A percentile compares a stretch with the other conserved stretches of the same genome.
Evolutionary conservation across 2,329 filamentous ascomycete species (phyloP).

Genomic region (Epichloe amarillans): DNA sequence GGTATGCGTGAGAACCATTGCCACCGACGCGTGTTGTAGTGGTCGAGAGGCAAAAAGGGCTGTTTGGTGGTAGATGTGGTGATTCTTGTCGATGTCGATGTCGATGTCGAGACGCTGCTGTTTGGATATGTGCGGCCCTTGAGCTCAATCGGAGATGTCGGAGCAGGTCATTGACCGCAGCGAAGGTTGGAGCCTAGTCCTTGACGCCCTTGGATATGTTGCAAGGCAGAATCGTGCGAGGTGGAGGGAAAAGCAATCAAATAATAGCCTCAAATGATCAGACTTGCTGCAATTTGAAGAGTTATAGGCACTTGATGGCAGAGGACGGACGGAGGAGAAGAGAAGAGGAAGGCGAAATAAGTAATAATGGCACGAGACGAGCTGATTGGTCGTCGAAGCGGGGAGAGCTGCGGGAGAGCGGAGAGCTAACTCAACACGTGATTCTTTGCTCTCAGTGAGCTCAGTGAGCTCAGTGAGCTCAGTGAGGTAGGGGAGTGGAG

Average conservation of each 20-base stretch:
- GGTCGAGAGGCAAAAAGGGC: not conserved
- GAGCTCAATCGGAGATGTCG: slow-evolving; percentile 13
- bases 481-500: not conserved
- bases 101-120: slow-evolving; percentile 1
- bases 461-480: not conserved
- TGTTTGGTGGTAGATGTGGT: slow-evolving; percentile 1
- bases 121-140: slow-evolving; percentile 4
- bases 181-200: slow-evolving; percentile 6
- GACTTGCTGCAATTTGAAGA: slow-evolving; percentile 3
- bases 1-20: slow-evolving; percentile 50
- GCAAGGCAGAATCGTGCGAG: not conserved
- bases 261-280: slow-evolving; percentile 1
- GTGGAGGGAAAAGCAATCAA: not conserved
- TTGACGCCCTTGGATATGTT: not conserved
- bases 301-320: not conserved
- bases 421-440: slow-evolving; percentile 6
- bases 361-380: slow-evolving; percentile 7
- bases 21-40: slow-evolving; percentile 13
- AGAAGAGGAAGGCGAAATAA: not conserved
- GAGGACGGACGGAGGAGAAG: not conserved
- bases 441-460: not conserved
- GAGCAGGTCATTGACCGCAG: slow-evolving; percentile 11
- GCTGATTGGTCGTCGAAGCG: slow-evolving; percentile 20
- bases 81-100: slow-evolving; percentile 5
- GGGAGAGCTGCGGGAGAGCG: slow-evolving; percentile 9